Evolutionary conservation across 331 rosid species (phyloP).

Genomic region (Quercus phellos): DNA sequence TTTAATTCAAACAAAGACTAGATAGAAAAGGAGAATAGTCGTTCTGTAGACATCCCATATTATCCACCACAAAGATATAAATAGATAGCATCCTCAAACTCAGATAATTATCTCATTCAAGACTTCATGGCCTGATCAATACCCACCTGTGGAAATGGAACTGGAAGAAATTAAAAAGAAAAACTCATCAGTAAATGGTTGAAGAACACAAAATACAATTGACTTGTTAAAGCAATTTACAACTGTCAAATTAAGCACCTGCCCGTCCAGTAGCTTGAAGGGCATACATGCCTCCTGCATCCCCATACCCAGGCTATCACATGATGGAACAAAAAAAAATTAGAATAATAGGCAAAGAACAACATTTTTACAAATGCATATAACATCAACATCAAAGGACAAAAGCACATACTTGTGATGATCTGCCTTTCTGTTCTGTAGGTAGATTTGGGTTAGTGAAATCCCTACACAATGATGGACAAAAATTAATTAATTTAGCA

Average conservation of each 20-base stretch:
- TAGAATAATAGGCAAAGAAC: not conserved
- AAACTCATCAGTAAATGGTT: conserved; percentile 27
- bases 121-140: conserved; percentile 28
- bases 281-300: conserved; percentile 66
- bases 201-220: conserved; percentile 9
- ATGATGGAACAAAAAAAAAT: conserved; percentile 12
- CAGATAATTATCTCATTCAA: conserved; percentile 18
- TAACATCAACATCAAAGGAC: conserved; percentile 15
- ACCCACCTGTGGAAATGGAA: conserved; percentile 84
- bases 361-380: not conserved
- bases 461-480: conserved; percentile 50
- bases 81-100: conserved; percentile 22
- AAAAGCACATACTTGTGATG: conserved; percentile 63
- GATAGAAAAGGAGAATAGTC: not conserved
- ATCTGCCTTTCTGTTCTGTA: conserved; percentile 84
- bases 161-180: conserved; percentile 34
- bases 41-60: not conserved
- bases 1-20: not conserved
- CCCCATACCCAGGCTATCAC: conserved; percentile 82
- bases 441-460: conserved; percentile 90
- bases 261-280: conserved; percentile 72
- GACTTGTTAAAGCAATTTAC: conserved; percentile 8
- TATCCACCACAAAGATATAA: conserved; percentile 9
- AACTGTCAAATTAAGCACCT: conserved; percentile 47
- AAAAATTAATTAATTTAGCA: conserved; percentile 14